Base-by-base conservation (phyloP, 306 rosid genomes). In the Mimosa bimucronata region DNA sequence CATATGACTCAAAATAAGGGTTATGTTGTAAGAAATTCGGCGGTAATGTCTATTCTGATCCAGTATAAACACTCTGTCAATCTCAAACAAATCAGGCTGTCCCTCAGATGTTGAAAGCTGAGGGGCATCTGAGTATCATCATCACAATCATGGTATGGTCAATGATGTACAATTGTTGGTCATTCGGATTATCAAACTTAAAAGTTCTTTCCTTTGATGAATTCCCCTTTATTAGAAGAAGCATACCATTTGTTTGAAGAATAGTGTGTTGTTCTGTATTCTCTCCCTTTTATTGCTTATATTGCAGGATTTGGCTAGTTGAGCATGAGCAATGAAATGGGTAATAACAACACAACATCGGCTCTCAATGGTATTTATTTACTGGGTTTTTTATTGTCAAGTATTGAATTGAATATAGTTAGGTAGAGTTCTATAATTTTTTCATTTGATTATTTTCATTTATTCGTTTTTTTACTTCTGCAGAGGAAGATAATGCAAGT, bases 251-350 rank as follows among this genome's bases (percentile, higher is more conserved):
- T 80, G 52, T 78, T 44, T 67, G 44, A 69, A 23, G 72, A 37
- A 40, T 64, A 75, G n/a, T 81, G 73, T 80, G 44, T 42, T 84
- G 4, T 19, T 10, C 65, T 58, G 31, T n/a, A 25, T 9, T 84
- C 38, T 85, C 42, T 71, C 30, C 75, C 46, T 80, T 31, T 76
- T 62, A 77, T 79, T 83, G 76, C 69, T 87, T 89, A 74, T 72
- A 48, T 87, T 87, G 74, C 87, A 89, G 97, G 94, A 80, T 71
- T 87, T 86, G 81, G 75, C 53, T 50, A 80, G 48, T 70, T 90
- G 91, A 90, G 85, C 76, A 92, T 94, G 93, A 94, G 92, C 66
- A 92, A 90, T 69, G 95, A 94, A 87, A 94, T 92, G 98, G 97
- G 97, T 7, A 94, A 91, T 83, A 90, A 80, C 71, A 91, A 82